A percentile compares a stretch with the other conserved stretches of the same genome.
These are phyloP conservation scores for Vigna hirtella DNA, from an alignment of 306 rosid species.

Conservation along the genomic window DNA sequence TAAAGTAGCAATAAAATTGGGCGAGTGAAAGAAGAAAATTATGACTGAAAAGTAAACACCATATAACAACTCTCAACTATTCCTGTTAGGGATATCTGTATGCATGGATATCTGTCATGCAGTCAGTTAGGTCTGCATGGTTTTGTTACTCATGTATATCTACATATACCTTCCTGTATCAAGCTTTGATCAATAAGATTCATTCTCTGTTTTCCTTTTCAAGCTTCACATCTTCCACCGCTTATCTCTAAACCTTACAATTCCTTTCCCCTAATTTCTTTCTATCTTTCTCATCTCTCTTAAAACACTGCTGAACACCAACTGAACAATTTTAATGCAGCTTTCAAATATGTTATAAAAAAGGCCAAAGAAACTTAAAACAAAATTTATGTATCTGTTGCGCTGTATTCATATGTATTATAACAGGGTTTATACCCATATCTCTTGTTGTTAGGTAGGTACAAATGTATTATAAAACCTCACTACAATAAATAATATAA, in stretches of 20 bases:
- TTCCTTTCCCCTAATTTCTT: background rate
- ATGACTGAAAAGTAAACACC: background rate
- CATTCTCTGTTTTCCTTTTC: too few species aligned
- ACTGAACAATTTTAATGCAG: background rate
- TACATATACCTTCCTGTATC: too few species aligned
- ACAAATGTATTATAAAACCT: constrained; percentile 13
- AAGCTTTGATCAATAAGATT: too few species aligned
- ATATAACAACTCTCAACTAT: too few species aligned
- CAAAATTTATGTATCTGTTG: background rate
- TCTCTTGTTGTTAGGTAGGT: background rate
- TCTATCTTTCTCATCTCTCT: background rate
- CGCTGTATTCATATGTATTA: background rate
- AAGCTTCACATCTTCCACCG: too few species aligned
- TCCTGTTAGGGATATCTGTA: too few species aligned
- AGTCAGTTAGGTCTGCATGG: too few species aligned
- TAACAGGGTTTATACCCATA: constrained; percentile 15
- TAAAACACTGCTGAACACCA: background rate
- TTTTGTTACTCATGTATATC: too few species aligned
- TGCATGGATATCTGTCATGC: too few species aligned
- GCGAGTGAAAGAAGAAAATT: background rate
- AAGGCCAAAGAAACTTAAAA: constrained; percentile 11
- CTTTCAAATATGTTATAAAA: background rate
- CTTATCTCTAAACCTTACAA: too few species aligned
- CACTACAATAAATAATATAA: constrained; percentile 25
- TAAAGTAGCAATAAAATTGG: background rate